Evolutionary conservation across 192 early-diverging fungal genomes (phyloP).

Genomic region (Cladochytrium replicatum): DNA sequence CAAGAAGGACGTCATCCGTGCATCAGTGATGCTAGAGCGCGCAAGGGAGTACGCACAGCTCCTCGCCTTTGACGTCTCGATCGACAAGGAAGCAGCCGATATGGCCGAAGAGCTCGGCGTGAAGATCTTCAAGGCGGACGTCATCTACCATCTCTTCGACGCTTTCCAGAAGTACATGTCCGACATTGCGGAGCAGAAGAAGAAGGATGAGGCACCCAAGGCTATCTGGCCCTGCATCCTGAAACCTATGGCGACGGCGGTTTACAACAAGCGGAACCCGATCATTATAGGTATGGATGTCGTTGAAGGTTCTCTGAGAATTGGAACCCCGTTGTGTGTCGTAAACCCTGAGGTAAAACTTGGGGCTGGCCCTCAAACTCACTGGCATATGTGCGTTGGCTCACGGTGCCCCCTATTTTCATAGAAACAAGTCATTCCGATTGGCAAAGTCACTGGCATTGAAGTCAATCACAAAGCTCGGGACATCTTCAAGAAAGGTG

Average conservation of each 20-base stretch:
- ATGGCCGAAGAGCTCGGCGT: conserved; percentile 86
- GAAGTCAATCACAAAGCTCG: conserved; percentile 83
- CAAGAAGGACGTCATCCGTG: conserved; percentile 91
- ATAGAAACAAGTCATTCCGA: conserved; percentile 53
- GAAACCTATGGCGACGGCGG: conserved; percentile 73
- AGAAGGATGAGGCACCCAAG: conserved; percentile 71
- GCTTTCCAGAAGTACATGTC: conserved; percentile 73
- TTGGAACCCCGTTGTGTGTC: conserved; percentile 89
- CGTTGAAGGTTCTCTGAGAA: conserved; percentile 76
- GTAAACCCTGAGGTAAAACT: conserved; percentile 53
- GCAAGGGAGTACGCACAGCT: conserved; percentile 63
- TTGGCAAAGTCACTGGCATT: conserved; percentile 88
- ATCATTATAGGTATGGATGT: conserved; percentile 94
- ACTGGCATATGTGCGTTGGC: conserved; percentile 1
- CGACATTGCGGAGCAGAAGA: conserved; percentile 72
- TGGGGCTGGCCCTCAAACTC: conserved; percentile 65
- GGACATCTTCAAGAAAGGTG: conserved; percentile 73
- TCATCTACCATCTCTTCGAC: conserved; percentile 99
- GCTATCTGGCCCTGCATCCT: conserved; percentile 97
- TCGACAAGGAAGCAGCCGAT: conserved; percentile 77
- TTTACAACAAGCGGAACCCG: conserved; percentile 93
- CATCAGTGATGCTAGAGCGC: conserved; percentile 85
- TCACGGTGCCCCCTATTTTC: background rate
- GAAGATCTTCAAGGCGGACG: conserved; percentile 90
- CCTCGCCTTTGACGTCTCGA: conserved; percentile 41